Evolutionary conservation across 768 basidiomycete genomes (phyloP).

Genomic region (Podaxis carcinomalis): DNA sequence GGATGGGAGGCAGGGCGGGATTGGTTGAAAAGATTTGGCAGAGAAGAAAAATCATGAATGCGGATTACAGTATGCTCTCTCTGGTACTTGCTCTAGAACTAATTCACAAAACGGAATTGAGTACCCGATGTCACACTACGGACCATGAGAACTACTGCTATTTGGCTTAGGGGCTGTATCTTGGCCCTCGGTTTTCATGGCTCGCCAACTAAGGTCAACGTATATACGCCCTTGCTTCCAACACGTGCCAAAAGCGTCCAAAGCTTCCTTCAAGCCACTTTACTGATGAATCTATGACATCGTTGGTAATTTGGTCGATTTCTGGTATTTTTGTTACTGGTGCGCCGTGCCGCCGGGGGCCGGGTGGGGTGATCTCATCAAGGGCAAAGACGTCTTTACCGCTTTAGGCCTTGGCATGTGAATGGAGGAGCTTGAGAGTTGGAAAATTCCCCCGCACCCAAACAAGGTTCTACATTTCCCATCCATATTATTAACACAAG

Average conservation of each 20-base stretch:
- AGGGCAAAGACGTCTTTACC: neutral
- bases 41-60: neutral
- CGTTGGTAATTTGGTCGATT: neutral
- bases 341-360: neutral
- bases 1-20: slow-evolving; percentile 47
- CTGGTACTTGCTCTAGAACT: neutral
- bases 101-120: neutral
- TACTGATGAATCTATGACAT: neutral
- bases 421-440: neutral
- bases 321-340: neutral
- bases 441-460: neutral
- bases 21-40: slow-evolving; percentile 35
- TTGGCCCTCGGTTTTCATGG: neutral
- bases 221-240: neutral
- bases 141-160: neutral
- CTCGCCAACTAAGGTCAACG: neutral
- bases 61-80: neutral
- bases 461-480: neutral
- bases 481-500: slow-evolving; percentile 7
- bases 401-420: slow-evolving; percentile 4
- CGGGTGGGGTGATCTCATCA: slow-evolving; percentile 7
- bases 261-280: neutral
- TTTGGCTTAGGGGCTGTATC: neutral
- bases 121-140: neutral
- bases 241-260: neutral